phyloP scores from a whole-genome alignment of 208 protist genomes.

The Naegleria fowleri region DNA sequence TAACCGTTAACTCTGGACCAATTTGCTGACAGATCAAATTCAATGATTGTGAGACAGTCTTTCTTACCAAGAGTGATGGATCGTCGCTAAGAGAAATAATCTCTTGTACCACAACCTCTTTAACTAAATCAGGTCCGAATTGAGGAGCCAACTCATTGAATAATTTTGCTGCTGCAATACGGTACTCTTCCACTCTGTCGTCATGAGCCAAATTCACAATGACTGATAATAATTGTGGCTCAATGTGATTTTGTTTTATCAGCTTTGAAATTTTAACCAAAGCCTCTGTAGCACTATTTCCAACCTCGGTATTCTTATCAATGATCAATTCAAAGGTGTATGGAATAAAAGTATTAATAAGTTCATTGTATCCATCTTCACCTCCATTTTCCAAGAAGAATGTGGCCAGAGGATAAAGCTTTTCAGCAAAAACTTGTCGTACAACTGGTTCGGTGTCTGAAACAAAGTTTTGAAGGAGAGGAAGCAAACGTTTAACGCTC shows the following conservation, averaged over 20 bases:
- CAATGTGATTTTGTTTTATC: conserved; percentile 70
- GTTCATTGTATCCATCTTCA: conserved; percentile 42
- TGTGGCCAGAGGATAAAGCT: conserved; percentile 65
- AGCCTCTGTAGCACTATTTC: conserved; percentile 64
- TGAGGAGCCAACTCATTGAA: conserved; percentile 71
- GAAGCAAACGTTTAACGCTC: conserved; percentile 63
- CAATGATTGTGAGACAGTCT: conserved; percentile 66
- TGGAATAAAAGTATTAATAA: conserved; percentile 76
- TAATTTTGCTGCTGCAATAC: conserved; percentile 69
- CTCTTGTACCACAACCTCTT: conserved; percentile 64
- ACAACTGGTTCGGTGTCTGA: conserved; percentile 76
- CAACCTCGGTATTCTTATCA: conserved; percentile 87
- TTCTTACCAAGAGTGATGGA: conserved; percentile 74
- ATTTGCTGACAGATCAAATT: conserved; percentile 59
- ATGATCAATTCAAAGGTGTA: conserved; percentile 81
- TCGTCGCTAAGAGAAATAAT: conserved; percentile 73
- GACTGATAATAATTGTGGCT: conserved; percentile 70
- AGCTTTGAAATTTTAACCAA: conserved; percentile 68
- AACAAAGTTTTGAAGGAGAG: conserved; percentile 73
- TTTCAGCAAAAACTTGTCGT: conserved; percentile 75
- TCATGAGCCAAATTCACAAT: conserved; percentile 81
- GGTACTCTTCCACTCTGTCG: conserved; percentile 85
- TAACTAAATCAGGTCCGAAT: conserved; percentile 64
- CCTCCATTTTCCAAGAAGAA: conserved; percentile 57
- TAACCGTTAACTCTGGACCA: conserved; percentile 52